Conservation (phyloP, 768 basidiomycete genomes). For the Suillus subaureus region DNA sequence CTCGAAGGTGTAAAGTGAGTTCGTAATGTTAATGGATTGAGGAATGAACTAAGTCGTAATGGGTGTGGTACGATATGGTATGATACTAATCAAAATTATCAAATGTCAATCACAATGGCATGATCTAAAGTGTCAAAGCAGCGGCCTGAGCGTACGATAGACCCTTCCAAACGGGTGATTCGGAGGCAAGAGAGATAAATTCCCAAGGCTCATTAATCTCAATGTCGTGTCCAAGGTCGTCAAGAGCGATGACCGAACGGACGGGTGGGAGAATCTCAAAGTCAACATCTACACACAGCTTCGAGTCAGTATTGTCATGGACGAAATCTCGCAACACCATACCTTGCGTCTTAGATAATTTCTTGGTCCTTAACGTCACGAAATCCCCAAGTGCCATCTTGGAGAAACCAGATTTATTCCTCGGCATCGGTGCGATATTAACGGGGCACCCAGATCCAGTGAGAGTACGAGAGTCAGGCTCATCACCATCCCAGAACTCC, state of each 20-base stretch:
- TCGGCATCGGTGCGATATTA: background rate
- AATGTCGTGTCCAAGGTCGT: conserved; percentile 20
- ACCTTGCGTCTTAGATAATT: background rate
- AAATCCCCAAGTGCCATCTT: conserved; percentile 30
- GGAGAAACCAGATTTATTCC: conserved; percentile 15
- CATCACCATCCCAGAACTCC: conserved; percentile 33
- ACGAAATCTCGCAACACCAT: background rate
- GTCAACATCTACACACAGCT: conserved; percentile 19
- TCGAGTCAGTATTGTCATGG: background rate
- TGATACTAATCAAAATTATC: conserved; percentile 10
- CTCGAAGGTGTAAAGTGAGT: conserved; percentile 6
- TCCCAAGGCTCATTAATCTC: conserved; percentile 35
- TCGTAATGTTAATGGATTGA: conserved; percentile 16
- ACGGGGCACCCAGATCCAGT: background rate
- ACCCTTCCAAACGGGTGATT: conserved; percentile 32
- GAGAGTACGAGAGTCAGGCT: conserved; percentile 9
- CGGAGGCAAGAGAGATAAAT: conserved; percentile 31
- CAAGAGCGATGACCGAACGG: conserved; percentile 34
- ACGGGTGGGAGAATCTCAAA: conserved; percentile 34
- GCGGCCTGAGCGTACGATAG: conserved; percentile 35
- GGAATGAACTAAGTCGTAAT: conserved; percentile 22
- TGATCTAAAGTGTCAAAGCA: conserved; percentile 23
- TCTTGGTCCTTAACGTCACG: conserved; percentile 18
- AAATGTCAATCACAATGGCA: background rate
- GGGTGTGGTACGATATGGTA: conserved; percentile 8